Evolutionary conservation across 352 stramenopile genomes (phyloP).

Genomic region (Phytophthora foliorum): DNA sequence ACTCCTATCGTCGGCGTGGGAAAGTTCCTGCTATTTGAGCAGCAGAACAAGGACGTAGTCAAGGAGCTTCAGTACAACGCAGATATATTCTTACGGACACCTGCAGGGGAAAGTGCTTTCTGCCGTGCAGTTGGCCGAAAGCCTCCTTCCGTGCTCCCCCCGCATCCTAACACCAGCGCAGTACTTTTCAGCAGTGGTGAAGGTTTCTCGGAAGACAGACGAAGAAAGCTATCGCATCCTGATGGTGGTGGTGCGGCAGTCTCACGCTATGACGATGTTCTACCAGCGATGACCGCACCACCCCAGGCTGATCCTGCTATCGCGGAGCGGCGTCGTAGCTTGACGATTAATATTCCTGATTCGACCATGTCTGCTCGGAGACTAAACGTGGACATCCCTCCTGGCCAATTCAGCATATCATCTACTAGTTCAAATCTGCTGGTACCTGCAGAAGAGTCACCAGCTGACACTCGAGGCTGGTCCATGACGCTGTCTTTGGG

Average conservation of each 20-base stretch:
- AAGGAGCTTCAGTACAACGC: conserved; percentile 92
- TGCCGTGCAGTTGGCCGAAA: conserved; percentile 74
- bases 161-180: conserved; percentile 38
- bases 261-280: conserved; percentile 39
- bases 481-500: conserved; percentile 51
- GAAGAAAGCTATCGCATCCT: conserved; percentile 14
- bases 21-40: conserved; percentile 90
- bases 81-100: conserved; percentile 81
- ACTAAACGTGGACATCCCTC: conserved; percentile 42
- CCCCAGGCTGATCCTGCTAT: conserved; percentile 20
- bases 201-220: conserved; percentile 9
- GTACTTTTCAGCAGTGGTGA: conserved; percentile 16
- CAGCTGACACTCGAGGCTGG: conserved; percentile 70
- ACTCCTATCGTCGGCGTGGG: conserved; percentile 74
- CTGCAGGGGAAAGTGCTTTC: conserved; percentile 77
- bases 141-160: conserved; percentile 61
- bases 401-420: conserved; percentile 54
- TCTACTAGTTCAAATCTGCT: conserved; percentile 60
- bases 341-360: conserved; percentile 43
- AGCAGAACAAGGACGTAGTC: conserved; percentile 93
- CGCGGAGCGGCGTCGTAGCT: conserved; percentile 29
- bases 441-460: conserved; percentile 80
- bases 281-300: conserved; percentile 27
- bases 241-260: conserved; percentile 11
- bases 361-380: conserved; percentile 16